These are phyloP conservation scores for Arabis hirsuta DNA, from an alignment of 345 rosid genomes.

Conservation along the genomic window DNA sequence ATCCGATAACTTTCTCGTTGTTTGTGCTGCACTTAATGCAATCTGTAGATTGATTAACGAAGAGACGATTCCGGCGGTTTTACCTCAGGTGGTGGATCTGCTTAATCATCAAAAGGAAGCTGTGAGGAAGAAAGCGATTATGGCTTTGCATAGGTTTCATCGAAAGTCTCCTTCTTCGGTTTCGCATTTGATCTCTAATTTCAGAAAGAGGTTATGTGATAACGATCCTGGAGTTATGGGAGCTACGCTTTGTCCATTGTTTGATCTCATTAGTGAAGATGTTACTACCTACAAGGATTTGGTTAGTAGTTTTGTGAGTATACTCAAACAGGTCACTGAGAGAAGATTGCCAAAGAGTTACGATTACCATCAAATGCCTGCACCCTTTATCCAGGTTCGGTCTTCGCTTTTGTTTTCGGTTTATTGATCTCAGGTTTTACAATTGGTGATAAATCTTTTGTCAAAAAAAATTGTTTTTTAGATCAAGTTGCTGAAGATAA, in stretches of 20 bases:
- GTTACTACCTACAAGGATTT: constrained; percentile 80
- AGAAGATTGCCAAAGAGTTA: constrained; percentile 87
- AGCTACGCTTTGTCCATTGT: constrained; percentile 92
- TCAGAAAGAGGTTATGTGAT: constrained; percentile 91
- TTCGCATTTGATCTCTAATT: constrained; percentile 81
- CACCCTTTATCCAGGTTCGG: constrained; percentile 96
- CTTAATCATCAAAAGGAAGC: constrained; percentile 85
- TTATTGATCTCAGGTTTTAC: background rate
- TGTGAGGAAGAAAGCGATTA: constrained; percentile 95
- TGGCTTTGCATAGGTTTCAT: constrained; percentile 93
- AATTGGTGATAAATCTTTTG: constrained; percentile 9
- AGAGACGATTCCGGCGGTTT: constrained; percentile 97
- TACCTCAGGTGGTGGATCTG: constrained; percentile 90
- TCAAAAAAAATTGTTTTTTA: constrained; percentile 37
- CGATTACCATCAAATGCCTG: constrained; percentile 99
- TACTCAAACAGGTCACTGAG: constrained; percentile 94
- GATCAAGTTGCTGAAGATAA: constrained; percentile 91
- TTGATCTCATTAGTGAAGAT: constrained; percentile 78
- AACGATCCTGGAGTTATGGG: constrained; percentile 99
- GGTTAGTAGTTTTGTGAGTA: constrained; percentile 88
- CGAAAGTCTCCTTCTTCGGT: constrained; percentile 93
- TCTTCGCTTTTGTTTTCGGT: background rate
- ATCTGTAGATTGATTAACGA: constrained; percentile 92
- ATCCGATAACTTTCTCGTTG: constrained; percentile 85
- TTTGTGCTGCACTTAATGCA: constrained; percentile 88